Evolutionary conservation across 2,329 filamentous ascomycete species (phyloP).

Genomic region (Phaeoacremonium minimum): DNA sequence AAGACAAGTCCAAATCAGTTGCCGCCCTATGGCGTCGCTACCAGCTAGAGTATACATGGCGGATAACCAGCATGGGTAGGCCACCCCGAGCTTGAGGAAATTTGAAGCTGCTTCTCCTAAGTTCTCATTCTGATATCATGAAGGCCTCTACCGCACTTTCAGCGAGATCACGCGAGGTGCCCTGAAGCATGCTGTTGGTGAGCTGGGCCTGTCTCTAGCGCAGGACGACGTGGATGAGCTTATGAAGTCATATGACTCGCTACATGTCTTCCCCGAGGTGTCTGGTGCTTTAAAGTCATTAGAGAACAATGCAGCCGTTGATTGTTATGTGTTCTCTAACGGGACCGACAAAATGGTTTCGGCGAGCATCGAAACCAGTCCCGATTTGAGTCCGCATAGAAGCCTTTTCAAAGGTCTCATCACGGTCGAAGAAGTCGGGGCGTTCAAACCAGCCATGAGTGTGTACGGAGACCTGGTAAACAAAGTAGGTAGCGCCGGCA

Average conservation of each 20-base stretch:
- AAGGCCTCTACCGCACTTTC: constrained; percentile 61
- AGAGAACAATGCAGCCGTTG: constrained; percentile 27
- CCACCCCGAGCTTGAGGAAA: constrained; percentile 4
- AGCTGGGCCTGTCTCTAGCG: constrained; percentile 43
- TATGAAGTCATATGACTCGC: constrained; percentile 60
- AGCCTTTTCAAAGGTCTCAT: constrained; percentile 50
- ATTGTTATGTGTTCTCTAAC: constrained; percentile 55
- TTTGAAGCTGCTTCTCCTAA: too few species aligned
- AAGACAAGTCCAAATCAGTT: constrained; percentile 51
- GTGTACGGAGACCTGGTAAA: constrained; percentile 57
- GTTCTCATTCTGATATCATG: constrained; percentile 2
- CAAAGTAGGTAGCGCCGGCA: constrained; percentile 38
- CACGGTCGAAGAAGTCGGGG: constrained; percentile 53
- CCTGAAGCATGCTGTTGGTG: constrained; percentile 59
- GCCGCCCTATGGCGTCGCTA: constrained; percentile 62
- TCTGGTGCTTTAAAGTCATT: constrained; percentile 53
- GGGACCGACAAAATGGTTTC: constrained; percentile 61
- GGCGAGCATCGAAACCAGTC: constrained; percentile 49
- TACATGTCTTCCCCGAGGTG: constrained; percentile 64
- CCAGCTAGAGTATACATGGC: constrained; percentile 76
- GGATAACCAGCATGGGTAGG: constrained; percentile 66
- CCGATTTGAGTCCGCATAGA: constrained; percentile 22
- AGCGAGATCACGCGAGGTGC: constrained; percentile 57
- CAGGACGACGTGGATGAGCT: constrained; percentile 40
- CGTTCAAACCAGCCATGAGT: constrained; percentile 62